These are phyloP conservation scores for Neckera pumila DNA, from an alignment of 225 moss, liverwort and hornwort genomes.

Conservation along the genomic window DNA sequence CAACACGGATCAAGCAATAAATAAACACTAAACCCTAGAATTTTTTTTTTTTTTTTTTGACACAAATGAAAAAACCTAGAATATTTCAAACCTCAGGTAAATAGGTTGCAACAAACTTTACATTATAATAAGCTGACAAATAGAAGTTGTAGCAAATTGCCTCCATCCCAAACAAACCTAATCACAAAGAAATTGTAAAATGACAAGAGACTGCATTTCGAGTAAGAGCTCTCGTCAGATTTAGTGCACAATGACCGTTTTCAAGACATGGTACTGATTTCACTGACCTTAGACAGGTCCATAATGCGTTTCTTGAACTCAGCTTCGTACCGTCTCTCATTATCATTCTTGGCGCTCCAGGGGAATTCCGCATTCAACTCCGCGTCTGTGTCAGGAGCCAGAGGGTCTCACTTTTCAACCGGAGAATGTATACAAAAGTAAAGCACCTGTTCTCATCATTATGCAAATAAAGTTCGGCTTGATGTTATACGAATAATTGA, in stretches of 20 bases:
- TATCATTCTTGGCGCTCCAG: conserved; percentile 48
- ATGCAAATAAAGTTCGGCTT: neutral
- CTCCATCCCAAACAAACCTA: neutral
- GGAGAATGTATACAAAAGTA: neutral
- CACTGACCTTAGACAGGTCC: conserved; percentile 57
- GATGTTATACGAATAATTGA: neutral
- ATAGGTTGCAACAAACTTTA: neutral
- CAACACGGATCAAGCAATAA: neutral
- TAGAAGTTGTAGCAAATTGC: neutral
- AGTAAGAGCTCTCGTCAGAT: neutral
- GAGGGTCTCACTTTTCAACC: neutral
- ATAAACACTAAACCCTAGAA: conserved; percentile 7
- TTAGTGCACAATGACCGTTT: neutral
- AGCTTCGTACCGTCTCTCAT: conserved; percentile 49
- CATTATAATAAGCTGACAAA: neutral
- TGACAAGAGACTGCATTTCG: neutral
- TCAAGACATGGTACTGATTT: neutral
- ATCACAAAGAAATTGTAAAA: neutral
- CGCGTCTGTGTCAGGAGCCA: conserved; percentile 13
- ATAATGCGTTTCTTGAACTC: conserved; percentile 72
- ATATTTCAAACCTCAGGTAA: neutral
- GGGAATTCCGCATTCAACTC: conserved; percentile 42
- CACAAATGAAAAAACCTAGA: too few species aligned
- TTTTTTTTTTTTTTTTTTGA: too few species aligned
- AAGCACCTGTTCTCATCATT: neutral